Percentiles rank a stretch among this genome's conserved stretches.
These are phyloP conservation scores for Crithidia brevicula DNA, from an alignment of 208 protist species.

Conservation along the genomic window DNA sequence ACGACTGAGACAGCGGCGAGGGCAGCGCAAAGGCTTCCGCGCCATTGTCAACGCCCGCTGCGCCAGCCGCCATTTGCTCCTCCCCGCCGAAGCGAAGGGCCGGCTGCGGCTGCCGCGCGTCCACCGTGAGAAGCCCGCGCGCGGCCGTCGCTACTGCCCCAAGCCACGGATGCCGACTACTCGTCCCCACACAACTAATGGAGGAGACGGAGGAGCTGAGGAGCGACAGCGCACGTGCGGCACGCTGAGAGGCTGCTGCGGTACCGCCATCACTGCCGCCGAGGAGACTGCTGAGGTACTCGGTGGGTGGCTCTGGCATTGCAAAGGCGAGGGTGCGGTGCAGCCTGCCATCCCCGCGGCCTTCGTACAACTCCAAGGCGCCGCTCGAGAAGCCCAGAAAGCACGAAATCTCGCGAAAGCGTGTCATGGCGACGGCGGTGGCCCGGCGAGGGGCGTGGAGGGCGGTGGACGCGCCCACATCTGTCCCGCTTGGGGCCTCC, in stretches of 20 bases:
- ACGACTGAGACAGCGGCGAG: background rate
- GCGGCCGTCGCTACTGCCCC: constrained; percentile 59
- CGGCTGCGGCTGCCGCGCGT: constrained; percentile 43
- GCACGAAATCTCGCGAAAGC: constrained; percentile 52
- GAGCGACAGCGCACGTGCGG: constrained; percentile 20
- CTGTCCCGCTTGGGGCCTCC: background rate
- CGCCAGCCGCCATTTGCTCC: background rate
- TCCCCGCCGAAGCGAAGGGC: constrained; percentile 34
- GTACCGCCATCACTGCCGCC: constrained; percentile 10
- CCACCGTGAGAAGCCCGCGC: constrained; percentile 61
- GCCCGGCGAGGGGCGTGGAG: constrained; percentile 18
- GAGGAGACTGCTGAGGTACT: constrained; percentile 28
- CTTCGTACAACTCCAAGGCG: constrained; percentile 51
- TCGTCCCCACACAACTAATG: constrained; percentile 59
- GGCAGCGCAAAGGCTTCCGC: background rate
- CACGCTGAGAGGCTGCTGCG: constrained; percentile 10
- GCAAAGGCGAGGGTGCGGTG: constrained; percentile 40
- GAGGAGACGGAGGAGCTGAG: constrained; percentile 49
- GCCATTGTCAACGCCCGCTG: constrained; percentile 2
- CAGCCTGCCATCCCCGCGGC: constrained; percentile 49
- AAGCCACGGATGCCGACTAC: constrained; percentile 52
- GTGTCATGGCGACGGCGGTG: constrained; percentile 60
- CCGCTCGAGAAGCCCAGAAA: constrained; percentile 71
- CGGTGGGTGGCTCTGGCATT: constrained; percentile 53
- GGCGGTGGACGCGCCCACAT: background rate